These are phyloP conservation scores for Penicillium pancosmium DNA, from an alignment of 495 filamentous ascomycete species.

Conservation along the genomic window DNA sequence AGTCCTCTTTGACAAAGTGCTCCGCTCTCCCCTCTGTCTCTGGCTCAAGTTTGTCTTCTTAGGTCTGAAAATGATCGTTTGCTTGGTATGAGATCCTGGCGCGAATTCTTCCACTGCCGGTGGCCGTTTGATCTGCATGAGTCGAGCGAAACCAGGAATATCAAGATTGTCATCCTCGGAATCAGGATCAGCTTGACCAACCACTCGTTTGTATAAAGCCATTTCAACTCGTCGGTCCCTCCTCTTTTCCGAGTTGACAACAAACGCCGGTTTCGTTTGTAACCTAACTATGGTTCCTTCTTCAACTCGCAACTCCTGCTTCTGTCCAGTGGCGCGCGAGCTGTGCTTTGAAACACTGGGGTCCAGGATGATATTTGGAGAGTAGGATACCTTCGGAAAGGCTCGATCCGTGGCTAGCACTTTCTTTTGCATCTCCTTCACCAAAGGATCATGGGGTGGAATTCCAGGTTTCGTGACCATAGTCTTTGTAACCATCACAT, in stretches of 20 bases:
- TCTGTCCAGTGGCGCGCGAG: slow-evolving; percentile 6
- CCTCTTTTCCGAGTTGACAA: slow-evolving; percentile 35
- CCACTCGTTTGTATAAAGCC: slow-evolving; percentile 28
- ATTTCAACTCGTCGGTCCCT: slow-evolving; percentile 31
- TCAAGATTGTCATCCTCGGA: slow-evolving; percentile 2
- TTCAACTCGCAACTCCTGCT: slow-evolving; percentile 34
- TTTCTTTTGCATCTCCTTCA: slow-evolving; percentile 55
- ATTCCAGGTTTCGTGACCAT: slow-evolving; percentile 55
- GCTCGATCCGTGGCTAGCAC: slow-evolving; percentile 43
- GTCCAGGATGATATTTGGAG: slow-evolving; percentile 37
- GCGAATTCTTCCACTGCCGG: not conserved
- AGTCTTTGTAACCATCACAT: slow-evolving; percentile 56
- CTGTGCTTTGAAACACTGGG: slow-evolving; percentile 30
- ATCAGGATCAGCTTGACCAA: not conserved
- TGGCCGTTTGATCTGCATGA: slow-evolving; percentile 36
- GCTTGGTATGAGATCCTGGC: not conserved
- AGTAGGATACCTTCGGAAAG: slow-evolving; percentile 33
- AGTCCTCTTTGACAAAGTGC: not conserved
- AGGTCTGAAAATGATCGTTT: slow-evolving; percentile 13
- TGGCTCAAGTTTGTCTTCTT: not conserved
- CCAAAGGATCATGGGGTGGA: slow-evolving; percentile 47
- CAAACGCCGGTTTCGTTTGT: slow-evolving; percentile 39
- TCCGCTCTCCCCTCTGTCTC: not conserved
- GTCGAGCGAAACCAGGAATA: slow-evolving; percentile 28
- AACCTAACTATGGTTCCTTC: slow-evolving; percentile 39